These are phyloP conservation scores for Xerocomus amazonicus DNA, from an alignment of 1,284 basidiomycete species.

Conservation along the genomic window DNA sequence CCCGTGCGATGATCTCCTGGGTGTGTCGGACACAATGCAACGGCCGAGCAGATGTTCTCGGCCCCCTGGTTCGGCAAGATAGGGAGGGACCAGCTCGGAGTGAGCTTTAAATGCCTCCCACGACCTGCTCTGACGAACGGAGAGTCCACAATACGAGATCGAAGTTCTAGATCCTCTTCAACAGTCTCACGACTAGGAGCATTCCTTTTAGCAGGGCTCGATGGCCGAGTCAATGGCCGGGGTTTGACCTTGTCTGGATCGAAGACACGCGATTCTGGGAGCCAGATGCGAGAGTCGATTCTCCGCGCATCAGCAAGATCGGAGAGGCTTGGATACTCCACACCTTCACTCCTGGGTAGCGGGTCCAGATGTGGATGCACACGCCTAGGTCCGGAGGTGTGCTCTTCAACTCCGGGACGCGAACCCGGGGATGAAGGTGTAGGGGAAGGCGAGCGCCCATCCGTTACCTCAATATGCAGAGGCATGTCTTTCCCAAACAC, in stretches of 20 bases:
- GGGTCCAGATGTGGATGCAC: slow-evolving; percentile 9
- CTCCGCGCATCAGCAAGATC: slow-evolving; percentile 14
- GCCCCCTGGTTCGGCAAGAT: slow-evolving; percentile 9
- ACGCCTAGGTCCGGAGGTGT: slow-evolving; percentile 7
- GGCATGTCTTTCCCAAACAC: not conserved
- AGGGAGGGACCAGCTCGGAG: slow-evolving; percentile 24
- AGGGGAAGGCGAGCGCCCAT: slow-evolving; percentile 4
- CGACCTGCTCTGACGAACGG: slow-evolving; percentile 24
- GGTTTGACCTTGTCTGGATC: slow-evolving; percentile 28
- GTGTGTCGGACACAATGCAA: not conserved
- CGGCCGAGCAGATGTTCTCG: not conserved
- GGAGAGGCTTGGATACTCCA: slow-evolving; percentile 22
- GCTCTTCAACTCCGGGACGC: slow-evolving; percentile 9
- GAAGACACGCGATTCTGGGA: slow-evolving; percentile 25
- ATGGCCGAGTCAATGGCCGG: slow-evolving; percentile 17
- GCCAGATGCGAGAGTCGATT: slow-evolving; percentile 30
- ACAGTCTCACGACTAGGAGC: not conserved
- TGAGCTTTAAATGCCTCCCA: slow-evolving; percentile 19
- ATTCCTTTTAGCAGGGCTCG: slow-evolving; percentile 20
- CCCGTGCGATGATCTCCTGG: not conserved
- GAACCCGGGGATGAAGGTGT: slow-evolving; percentile 3
- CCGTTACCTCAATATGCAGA: slow-evolving; percentile 6
- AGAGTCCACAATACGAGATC: not conserved
- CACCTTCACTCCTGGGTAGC: slow-evolving; percentile 11
- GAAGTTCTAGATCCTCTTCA: not conserved